These are phyloP conservation scores for Coniochaeta sp. DNA, from an alignment of 2,329 filamentous ascomycete genomes.

Conservation along the genomic window DNA sequence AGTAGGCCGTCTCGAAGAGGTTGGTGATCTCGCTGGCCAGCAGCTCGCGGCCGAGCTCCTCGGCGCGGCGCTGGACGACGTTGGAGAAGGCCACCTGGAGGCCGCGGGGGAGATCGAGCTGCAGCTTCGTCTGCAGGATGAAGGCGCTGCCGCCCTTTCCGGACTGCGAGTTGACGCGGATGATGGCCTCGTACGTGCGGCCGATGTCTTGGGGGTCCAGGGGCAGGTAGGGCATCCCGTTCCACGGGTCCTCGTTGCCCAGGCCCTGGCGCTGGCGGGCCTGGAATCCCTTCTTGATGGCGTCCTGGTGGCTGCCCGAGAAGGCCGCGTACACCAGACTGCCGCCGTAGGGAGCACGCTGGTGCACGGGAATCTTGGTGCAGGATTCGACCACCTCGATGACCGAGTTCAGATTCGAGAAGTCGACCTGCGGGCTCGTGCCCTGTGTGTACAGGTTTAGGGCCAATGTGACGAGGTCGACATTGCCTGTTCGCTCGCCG, in stretches of 20 bases:
- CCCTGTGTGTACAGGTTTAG: slow-evolving; percentile 95
- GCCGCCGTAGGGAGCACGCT: slow-evolving; percentile 83
- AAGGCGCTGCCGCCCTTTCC: slow-evolving; percentile 93
- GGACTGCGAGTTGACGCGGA: slow-evolving; percentile 93
- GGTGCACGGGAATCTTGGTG: slow-evolving; percentile 92
- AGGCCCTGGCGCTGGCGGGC: slow-evolving; percentile 46
- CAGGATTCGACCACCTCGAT: slow-evolving; percentile 87
- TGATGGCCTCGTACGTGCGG: slow-evolving; percentile 94
- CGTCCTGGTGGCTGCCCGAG: slow-evolving; percentile 87
- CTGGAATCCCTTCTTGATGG: slow-evolving; percentile 89
- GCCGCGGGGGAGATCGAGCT: slow-evolving; percentile 87
- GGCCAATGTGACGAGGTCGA: slow-evolving; percentile 86
- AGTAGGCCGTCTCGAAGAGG: slow-evolving; percentile 86
- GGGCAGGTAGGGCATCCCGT: slow-evolving; percentile 77
- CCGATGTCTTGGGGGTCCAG: slow-evolving; percentile 91
- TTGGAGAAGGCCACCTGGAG: slow-evolving; percentile 87
- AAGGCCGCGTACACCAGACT: slow-evolving; percentile 87
- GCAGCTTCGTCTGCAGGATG: slow-evolving; percentile 83
- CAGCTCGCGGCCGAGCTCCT: slow-evolving; percentile 76
- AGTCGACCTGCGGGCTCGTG: slow-evolving; percentile 77
- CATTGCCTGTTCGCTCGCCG: slow-evolving; percentile 91
- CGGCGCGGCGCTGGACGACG: slow-evolving; percentile 76
- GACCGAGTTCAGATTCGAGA: slow-evolving; percentile 78
- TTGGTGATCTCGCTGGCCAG: slow-evolving; percentile 74
- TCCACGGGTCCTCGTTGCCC: slow-evolving; percentile 60